Percentiles rank a stretch among this genome's conserved stretches.
Evolutionary conservation across 345 rosid genomes (phyloP).

Genomic region (Brassica incana): DNA sequence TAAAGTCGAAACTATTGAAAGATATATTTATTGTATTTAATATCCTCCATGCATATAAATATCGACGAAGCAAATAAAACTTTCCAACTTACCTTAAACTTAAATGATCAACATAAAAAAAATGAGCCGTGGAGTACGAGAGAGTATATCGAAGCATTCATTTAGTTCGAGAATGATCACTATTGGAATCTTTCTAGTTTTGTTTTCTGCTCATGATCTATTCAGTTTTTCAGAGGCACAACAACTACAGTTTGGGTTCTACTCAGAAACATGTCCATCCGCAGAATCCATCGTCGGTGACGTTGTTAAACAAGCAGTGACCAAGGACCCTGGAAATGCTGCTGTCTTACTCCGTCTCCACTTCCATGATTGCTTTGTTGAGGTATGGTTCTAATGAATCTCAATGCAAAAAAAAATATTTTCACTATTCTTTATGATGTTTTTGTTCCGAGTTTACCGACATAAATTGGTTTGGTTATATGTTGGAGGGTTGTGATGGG

Average conservation of each 20-base stretch:
- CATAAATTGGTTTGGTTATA: background rate
- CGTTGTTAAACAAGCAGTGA: slow-evolving; percentile 41
- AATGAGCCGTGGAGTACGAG: slow-evolving; percentile 6
- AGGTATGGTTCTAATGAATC: slow-evolving; percentile 37
- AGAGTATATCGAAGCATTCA: background rate
- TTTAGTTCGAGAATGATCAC: slow-evolving; percentile 17
- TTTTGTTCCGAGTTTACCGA: background rate
- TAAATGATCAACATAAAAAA: background rate
- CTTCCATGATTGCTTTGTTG: slow-evolving; percentile 73
- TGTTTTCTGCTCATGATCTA: background rate
- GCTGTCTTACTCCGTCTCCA: slow-evolving; percentile 29
- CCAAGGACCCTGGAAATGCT: slow-evolving; percentile 42
- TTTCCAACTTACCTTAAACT: background rate
- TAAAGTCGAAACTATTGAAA: slow-evolving; percentile 22
- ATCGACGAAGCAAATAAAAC: background rate
- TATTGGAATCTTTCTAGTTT: slow-evolving; percentile 9
- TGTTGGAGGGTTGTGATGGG: slow-evolving; percentile 64
- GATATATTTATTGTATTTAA: background rate
- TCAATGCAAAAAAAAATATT: background rate
- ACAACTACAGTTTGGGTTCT: slow-evolving; percentile 54
- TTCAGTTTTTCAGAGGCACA: slow-evolving; percentile 38
- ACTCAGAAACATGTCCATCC: slow-evolving; percentile 50
- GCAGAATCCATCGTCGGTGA: slow-evolving; percentile 48
- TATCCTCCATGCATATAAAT: slow-evolving; percentile 15
- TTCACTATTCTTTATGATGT: background rate